These are phyloP conservation scores for Fusarium coffeatum DNA, from an alignment of 2,329 filamentous ascomycete genomes.

Conservation along the genomic window DNA sequence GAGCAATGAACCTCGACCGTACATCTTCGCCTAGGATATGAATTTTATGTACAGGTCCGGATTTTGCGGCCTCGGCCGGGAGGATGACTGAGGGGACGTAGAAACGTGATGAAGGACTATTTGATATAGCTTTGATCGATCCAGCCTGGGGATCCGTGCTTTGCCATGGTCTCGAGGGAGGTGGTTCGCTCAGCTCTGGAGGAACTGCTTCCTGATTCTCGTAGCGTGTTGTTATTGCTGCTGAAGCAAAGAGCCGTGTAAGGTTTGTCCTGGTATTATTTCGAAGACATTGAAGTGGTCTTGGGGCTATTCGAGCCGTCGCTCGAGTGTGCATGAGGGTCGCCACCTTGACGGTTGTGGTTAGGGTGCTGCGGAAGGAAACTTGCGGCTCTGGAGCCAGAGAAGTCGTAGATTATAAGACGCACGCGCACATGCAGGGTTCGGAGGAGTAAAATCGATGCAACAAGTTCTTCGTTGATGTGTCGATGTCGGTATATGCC, in stretches of 20 bases:
- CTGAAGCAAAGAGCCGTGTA: slow-evolving; percentile 50
- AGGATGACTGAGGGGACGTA: slow-evolving; percentile 54
- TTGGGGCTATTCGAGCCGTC: slow-evolving; percentile 57
- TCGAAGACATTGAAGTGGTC: slow-evolving; percentile 53
- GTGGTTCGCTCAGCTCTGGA: slow-evolving; percentile 32
- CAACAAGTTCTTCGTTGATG: not conserved
- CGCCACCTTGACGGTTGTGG: slow-evolving; percentile 50
- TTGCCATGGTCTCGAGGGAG: slow-evolving; percentile 41
- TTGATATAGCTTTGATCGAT: slow-evolving; percentile 23
- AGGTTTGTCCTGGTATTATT: slow-evolving; percentile 54
- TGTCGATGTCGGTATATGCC: not conserved
- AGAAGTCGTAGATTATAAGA: slow-evolving; percentile 18
- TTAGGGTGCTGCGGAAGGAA: not conserved
- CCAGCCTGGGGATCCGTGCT: slow-evolving; percentile 14
- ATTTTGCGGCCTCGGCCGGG: slow-evolving; percentile 48
- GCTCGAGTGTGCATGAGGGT: slow-evolving; percentile 56
- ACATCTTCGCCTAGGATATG: slow-evolving; percentile 58
- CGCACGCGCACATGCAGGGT: slow-evolving; percentile 17
- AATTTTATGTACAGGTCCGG: slow-evolving; percentile 54
- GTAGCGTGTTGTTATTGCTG: slow-evolving; percentile 41
- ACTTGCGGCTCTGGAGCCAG: slow-evolving; percentile 22
- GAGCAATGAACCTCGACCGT: slow-evolving; percentile 55
- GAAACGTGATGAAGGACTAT: slow-evolving; percentile 42
- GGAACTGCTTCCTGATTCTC: slow-evolving; percentile 40
- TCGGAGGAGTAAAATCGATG: not conserved